Percentiles rank a stretch among this genome's conserved stretches.
phyloP scores from a whole-genome alignment of 129 eudicot species.

The Ambrosia artemisiifolia region DNA sequence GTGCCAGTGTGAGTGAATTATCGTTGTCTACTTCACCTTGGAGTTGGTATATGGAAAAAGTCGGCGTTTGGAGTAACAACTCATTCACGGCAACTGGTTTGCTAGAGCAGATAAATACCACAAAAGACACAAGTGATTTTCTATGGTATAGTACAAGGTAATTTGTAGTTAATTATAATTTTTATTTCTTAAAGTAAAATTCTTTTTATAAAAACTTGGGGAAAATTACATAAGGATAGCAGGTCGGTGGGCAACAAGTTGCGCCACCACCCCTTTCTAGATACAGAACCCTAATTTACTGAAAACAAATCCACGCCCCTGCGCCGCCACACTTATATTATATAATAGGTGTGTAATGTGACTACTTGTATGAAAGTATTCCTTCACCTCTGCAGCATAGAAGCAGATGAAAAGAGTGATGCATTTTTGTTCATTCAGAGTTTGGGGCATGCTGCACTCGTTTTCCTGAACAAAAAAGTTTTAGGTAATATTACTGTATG shows the following conservation, averaged over 20 bases:
- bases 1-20: conserved; percentile 30
- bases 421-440: conserved; percentile 52
- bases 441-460: conserved; percentile 84
- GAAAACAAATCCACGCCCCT: no score
- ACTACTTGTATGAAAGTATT: not conserved
- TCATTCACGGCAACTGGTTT: conserved; percentile 46
- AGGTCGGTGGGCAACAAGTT: no score
- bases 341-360: not conserved
- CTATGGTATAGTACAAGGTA: conserved; percentile 85
- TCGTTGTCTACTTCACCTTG: conserved; percentile 45
- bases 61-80: conserved; percentile 47
- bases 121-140: conserved; percentile 70
- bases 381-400: conserved; percentile 42
- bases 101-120: conserved; percentile 73
- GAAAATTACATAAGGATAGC: no score
- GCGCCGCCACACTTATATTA: no score
- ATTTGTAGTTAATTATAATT: not conserved
- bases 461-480: conserved; percentile 60
- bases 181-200: no score
- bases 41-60: conserved; percentile 76
- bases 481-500: conserved; percentile 38
- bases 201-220: no score
- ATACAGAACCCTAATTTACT: no score
- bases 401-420: conserved; percentile 45
- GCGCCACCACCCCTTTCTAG: no score